Evolutionary conservation across 352 stramenopile genomes (phyloP).

Genomic region (Phytophthora ohioensis): DNA sequence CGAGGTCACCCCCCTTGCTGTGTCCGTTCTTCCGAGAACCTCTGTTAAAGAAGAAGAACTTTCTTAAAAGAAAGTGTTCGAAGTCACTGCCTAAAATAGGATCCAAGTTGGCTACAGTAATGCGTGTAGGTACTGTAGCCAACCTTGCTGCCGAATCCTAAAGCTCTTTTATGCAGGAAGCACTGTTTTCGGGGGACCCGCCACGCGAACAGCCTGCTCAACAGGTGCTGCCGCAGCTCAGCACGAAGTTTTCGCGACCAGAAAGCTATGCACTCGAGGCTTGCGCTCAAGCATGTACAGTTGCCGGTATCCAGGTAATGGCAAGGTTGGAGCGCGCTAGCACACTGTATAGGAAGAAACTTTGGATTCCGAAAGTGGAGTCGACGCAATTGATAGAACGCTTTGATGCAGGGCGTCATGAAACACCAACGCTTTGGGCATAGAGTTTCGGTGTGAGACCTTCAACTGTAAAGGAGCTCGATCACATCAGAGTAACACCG

Average conservation of each 20-base stretch:
- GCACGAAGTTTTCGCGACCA: background rate
- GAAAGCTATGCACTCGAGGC: background rate
- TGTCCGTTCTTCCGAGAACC: too few relatives aligned
- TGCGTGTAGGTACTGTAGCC: background rate
- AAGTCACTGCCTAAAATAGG: too few relatives aligned
- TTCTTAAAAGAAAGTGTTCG: too few relatives aligned
- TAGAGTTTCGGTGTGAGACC: constrained; percentile 18
- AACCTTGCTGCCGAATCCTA: background rate
- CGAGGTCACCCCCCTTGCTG: too few relatives aligned
- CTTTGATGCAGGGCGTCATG: too few relatives aligned
- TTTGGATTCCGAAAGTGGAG: too few relatives aligned
- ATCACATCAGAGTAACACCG: constrained; percentile 3
- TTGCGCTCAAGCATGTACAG: background rate
- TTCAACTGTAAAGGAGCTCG: constrained; percentile 25
- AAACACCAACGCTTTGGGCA: background rate
- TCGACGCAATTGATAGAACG: too few relatives aligned
- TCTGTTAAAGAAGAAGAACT: too few relatives aligned
- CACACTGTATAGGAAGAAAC: too few relatives aligned
- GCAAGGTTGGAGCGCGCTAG: too few relatives aligned
- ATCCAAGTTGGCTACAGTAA: background rate
- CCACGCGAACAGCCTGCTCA: constrained; percentile 6
- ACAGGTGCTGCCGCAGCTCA: background rate
- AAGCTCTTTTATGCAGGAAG: constrained; percentile 5
- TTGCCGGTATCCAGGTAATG: too few relatives aligned
- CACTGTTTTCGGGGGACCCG: constrained; percentile 10